Evolutionary conservation across 192 early-diverging fungal genomes (phyloP).

Genomic region (Linnemannia hyalina): DNA sequence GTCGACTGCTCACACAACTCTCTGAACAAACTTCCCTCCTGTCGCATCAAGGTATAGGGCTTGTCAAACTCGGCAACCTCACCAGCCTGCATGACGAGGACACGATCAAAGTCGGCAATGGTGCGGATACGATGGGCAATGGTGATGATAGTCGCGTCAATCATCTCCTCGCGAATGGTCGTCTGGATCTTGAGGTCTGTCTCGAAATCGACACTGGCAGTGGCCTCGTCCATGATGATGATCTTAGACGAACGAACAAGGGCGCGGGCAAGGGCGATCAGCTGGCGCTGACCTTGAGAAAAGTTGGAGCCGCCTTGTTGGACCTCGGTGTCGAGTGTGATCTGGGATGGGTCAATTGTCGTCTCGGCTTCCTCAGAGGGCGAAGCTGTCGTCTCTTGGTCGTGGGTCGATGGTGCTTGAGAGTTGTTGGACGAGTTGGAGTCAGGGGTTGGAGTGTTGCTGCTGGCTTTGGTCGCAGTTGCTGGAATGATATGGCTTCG

Average conservation of each 20-base stretch:
- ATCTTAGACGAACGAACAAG: slow-evolving; percentile 73
- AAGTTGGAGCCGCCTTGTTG: slow-evolving; percentile 83
- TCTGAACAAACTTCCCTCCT: slow-evolving; percentile 73
- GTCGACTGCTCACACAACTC: slow-evolving; percentile 87
- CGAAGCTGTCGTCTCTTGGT: background rate
- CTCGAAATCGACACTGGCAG: slow-evolving; percentile 88
- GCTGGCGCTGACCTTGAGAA: slow-evolving; percentile 81
- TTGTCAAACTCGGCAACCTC: slow-evolving; percentile 84
- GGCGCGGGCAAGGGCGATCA: slow-evolving; percentile 79
- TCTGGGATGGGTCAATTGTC: slow-evolving; percentile 34
- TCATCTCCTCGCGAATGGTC: slow-evolving; percentile 82
- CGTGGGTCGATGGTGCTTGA: background rate
- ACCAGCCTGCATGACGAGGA: slow-evolving; percentile 79
- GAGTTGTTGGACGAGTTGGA: slow-evolving; percentile 20
- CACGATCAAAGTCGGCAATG: slow-evolving; percentile 78
- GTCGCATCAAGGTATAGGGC: slow-evolving; percentile 76
- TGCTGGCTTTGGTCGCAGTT: slow-evolving; percentile 34
- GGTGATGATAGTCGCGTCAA: slow-evolving; percentile 79
- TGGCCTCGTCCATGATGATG: slow-evolving; percentile 92
- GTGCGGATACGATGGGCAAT: slow-evolving; percentile 91
- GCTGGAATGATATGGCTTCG: slow-evolving; percentile 76
- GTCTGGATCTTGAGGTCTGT: slow-evolving; percentile 87
- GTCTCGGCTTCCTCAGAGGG: slow-evolving; percentile 16
- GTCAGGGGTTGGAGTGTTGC: slow-evolving; percentile 14
- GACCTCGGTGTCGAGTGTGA: slow-evolving; percentile 76